Evolutionary conservation across 2,329 filamentous ascomycete species (phyloP).

Genomic region (Monosporascus cannonballus): DNA sequence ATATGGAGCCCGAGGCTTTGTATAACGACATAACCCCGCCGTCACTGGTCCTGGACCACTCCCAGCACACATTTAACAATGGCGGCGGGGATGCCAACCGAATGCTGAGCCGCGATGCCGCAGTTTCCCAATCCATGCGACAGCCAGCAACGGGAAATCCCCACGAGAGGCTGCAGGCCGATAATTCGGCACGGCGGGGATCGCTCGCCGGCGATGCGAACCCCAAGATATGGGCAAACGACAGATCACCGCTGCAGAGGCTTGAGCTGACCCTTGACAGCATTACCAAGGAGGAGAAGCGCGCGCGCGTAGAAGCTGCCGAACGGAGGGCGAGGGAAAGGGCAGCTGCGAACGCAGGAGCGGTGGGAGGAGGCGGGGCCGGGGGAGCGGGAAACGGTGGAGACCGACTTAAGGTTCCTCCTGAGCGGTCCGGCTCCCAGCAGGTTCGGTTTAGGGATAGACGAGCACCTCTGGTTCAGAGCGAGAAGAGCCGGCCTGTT

Average conservation of each 20-base stretch:
- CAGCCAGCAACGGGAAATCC: constrained; percentile 23
- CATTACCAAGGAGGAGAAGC: constrained; percentile 93
- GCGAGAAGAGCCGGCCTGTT: constrained; percentile 15
- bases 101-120: constrained; percentile 7
- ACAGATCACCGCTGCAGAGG: constrained; percentile 87
- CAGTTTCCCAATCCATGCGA: constrained; percentile 18
- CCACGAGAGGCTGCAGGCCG: constrained; percentile 15
- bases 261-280: constrained; percentile 85
- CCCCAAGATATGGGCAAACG: constrained; percentile 62
- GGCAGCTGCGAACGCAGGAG: constrained; percentile 32
- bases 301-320: constrained; percentile 76
- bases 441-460: constrained; percentile 28
- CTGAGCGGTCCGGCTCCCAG: constrained; percentile 19
- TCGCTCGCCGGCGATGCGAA: constrained; percentile 33
- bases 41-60: constrained; percentile 23
- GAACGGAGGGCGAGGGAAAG: constrained; percentile 67
- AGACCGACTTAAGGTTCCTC: constrained; percentile 9
- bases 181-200: constrained; percentile 27
- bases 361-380: constrained; percentile 14
- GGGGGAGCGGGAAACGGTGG: constrained; percentile 9
- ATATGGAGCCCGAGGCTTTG: constrained; percentile 27
- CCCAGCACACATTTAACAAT: constrained; percentile 24
- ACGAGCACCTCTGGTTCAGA: constrained; percentile 15
- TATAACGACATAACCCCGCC: constrained; percentile 23
- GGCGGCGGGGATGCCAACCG: constrained; percentile 9